Evolutionary conservation across 2,329 filamentous ascomycete genomes (phyloP).

Genomic region (Neofusicoccum ribis): DNA sequence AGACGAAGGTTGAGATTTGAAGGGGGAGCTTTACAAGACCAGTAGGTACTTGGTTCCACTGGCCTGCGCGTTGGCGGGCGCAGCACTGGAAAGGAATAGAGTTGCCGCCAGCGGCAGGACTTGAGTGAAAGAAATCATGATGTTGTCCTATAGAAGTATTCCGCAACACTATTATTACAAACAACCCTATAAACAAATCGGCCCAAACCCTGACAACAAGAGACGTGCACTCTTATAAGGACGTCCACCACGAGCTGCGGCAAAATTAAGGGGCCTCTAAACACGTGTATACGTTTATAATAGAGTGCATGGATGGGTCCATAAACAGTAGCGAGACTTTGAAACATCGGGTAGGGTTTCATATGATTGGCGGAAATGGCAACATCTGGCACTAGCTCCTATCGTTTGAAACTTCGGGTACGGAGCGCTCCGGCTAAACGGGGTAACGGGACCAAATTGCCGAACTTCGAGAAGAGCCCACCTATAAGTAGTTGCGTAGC

Average conservation of each 20-base stretch:
- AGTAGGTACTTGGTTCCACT: constrained; percentile 8
- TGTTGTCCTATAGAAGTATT: not conserved
- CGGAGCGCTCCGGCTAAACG: constrained; percentile 9
- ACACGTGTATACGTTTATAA: constrained; percentile 10
- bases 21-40: not conserved
- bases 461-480: not conserved
- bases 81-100: constrained; percentile 1
- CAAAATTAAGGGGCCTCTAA: constrained; percentile 3
- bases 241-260: not conserved
- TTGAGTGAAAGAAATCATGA: constrained; percentile 1
- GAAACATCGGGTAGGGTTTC: not conserved
- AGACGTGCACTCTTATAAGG: not conserved
- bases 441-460: not conserved
- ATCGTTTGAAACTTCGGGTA: not conserved
- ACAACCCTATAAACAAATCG: not conserved
- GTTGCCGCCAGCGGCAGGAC: constrained; percentile 13
- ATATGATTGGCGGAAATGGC: constrained; percentile 16
- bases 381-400: constrained; percentile 1
- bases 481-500: not conserved
- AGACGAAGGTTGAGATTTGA: not conserved
- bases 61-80: not conserved
- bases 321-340: not conserved
- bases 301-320: constrained; percentile 10
- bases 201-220: not conserved
- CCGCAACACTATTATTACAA: not conserved